Evolutionary conservation across 768 basidiomycete species (phyloP), one percentile per base, ranked within the genome.

Genomic region (Sporobolomyces pararoseus): DNA sequence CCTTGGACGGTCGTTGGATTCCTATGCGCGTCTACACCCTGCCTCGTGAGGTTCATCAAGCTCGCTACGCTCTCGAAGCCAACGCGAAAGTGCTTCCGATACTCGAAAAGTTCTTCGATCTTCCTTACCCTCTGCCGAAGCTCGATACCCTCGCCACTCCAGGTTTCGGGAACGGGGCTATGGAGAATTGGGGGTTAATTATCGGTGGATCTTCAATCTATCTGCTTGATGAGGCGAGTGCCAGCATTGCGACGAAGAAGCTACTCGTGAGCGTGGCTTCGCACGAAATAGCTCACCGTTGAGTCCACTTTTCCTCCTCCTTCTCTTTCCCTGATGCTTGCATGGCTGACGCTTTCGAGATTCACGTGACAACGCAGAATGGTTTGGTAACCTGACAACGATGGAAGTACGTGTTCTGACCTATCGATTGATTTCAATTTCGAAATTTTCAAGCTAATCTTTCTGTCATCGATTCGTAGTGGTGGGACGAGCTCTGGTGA

Each of bases 91-190:
- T 90, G 14, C 81, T 96, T 16, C 91, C 93, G 19, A 78, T 92
- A 23, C 96, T 94, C 79, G 94, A 98, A 80, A 82, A 88, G 77
- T 84, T 95, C 59, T 97, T 97, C 77, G 87, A 94, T 74, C 87
- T 97, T 72, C 88, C 88, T 67, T 97, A 88, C 78, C 91, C 94
- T 29, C 84, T 98, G 32, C 91, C 92, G 9, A 97, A 98, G 82
- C 84, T 98, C 52, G 95, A 97, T 77, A 93, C 92, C 2, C 83
- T 98, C 21, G 90, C 91, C 65, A 91, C 86, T 6, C 85, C 84
- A 60, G 93, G 95, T 77, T 96, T 96, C 75, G 92, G 95, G 76
- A 87, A 88, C 49, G 90, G 88, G 32, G 79, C 77, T 7, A 75
- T 75, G 74, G 94, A 96, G 80, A 93, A 93, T 79, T 92, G 89